Percentiles rank a stretch among this genome's conserved stretches.
Evolutionary conservation across 805 yeast species (phyloP).

Genomic region (Hanseniaspora jakobsenii): DNA sequence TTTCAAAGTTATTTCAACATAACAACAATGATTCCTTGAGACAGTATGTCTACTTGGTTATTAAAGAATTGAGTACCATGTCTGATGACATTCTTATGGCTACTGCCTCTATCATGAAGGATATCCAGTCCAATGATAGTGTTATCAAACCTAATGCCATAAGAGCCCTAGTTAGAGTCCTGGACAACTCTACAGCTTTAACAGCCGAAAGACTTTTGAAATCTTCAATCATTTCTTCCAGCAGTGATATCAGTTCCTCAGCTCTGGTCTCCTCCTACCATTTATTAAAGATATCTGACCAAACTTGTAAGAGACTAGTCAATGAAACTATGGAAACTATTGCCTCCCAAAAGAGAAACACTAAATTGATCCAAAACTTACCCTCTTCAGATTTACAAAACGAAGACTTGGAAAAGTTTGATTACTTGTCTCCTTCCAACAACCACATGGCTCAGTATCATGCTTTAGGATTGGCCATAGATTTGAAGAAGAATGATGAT

Average conservation of each 20-base stretch:
- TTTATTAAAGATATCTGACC: constrained; percentile 76
- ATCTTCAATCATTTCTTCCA: constrained; percentile 81
- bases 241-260: constrained; percentile 84
- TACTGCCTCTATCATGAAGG: constrained; percentile 95
- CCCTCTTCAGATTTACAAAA: constrained; percentile 26
- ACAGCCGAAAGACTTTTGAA: constrained; percentile 87
- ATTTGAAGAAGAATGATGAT: constrained; percentile 77
- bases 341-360: constrained; percentile 28
- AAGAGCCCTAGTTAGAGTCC: constrained; percentile 76
- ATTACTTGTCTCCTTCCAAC: constrained; percentile 34
- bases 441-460: constrained; percentile 87
- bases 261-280: constrained; percentile 87
- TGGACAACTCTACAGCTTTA: constrained; percentile 82
- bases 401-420: constrained; percentile 36
- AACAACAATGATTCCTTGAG: constrained; percentile 70
- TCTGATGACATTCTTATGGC: constrained; percentile 95
- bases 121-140: constrained; percentile 78
- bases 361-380: constrained; percentile 31
- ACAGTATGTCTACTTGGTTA: constrained; percentile 86
- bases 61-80: constrained; percentile 73
- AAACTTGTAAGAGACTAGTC: constrained; percentile 84
- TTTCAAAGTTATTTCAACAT: constrained; percentile 90
- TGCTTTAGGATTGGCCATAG: constrained; percentile 82
- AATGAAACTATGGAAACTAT: constrained; percentile 93
- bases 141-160: constrained; percentile 89